Percentiles rank a stretch among this genome's conserved stretches.
Evolutionary conservation across 1,139 yeast genomes (phyloP).

Genomic region (Diutina scorzettiae): DNA sequence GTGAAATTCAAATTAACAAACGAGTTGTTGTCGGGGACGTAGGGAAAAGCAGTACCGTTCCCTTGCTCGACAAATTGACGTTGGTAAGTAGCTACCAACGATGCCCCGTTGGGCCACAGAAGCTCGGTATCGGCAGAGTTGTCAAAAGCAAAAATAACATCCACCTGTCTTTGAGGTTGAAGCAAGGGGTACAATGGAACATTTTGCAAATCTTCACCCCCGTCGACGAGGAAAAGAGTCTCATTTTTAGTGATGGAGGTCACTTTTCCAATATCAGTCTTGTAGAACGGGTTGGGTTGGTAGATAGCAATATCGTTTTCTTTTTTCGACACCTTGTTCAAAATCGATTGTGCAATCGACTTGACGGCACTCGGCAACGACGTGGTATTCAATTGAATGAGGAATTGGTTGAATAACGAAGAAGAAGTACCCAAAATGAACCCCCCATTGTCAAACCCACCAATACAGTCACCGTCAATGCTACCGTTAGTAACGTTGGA

Average conservation of each 20-base stretch:
- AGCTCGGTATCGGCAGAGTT: constrained; percentile 26
- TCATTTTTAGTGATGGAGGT: constrained; percentile 19
- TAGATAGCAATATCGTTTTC: constrained; percentile 30
- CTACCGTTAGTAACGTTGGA: constrained; percentile 12
- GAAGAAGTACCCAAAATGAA: constrained; percentile 67
- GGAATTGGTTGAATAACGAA: constrained; percentile 49
- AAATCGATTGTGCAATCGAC: constrained; percentile 16
- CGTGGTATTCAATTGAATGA: constrained; percentile 27
- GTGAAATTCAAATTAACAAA: constrained; percentile 19
- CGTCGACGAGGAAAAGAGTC: constrained; percentile 64
- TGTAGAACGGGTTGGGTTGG: constrained; percentile 29
- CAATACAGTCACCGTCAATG: constrained; percentile 25
- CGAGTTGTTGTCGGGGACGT: constrained; percentile 22
- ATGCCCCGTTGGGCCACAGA: constrained; percentile 24
- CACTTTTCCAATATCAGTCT: constrained; percentile 12
- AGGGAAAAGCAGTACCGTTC: constrained; percentile 23
- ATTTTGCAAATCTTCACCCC: constrained; percentile 57
- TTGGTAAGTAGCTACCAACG: constrained; percentile 3
- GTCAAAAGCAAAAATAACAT: constrained; percentile 26
- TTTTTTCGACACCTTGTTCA: constrained; percentile 15
- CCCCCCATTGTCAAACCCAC: constrained; percentile 62
- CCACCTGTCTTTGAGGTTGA: constrained; percentile 18
- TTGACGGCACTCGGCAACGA: constrained; percentile 16
- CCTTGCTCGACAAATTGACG: constrained; percentile 15
- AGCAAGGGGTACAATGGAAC: constrained; percentile 30